These are phyloP conservation scores for Pyrenophora tritici-repentis DNA, from an alignment of 2,329 filamentous ascomycete genomes.

Conservation along the genomic window DNA sequence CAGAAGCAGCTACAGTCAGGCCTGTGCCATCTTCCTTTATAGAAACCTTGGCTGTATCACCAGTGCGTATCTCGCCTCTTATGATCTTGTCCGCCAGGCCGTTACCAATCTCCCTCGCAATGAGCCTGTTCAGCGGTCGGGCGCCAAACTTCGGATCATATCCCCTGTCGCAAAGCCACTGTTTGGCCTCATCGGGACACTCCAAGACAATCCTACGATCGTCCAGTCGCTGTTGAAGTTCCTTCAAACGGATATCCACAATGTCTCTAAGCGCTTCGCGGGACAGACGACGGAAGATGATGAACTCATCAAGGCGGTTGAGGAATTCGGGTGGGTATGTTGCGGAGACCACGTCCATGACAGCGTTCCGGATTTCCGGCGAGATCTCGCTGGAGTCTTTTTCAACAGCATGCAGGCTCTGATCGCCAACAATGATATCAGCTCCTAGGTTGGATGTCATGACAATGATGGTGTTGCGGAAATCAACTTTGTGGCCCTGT, in stretches of 20 bases:
- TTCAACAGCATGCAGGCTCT: constrained; percentile 66
- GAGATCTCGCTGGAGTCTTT: constrained; percentile 67
- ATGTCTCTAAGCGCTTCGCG: constrained; percentile 82
- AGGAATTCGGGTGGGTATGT: constrained; percentile 89
- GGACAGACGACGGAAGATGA: constrained; percentile 88
- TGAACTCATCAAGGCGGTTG: constrained; percentile 96
- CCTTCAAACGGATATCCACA: constrained; percentile 85
- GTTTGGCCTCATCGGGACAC: constrained; percentile 72
- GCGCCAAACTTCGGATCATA: constrained; percentile 94
- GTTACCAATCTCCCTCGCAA: constrained; percentile 88
- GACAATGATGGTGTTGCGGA: constrained; percentile 94
- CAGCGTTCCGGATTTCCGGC: constrained; percentile 72
- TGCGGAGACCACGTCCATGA: constrained; percentile 83
- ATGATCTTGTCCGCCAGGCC: constrained; percentile 90
- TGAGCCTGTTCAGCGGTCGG: constrained; percentile 85
- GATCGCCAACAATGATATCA: constrained; percentile 80
- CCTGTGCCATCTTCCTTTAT: constrained; percentile 61
- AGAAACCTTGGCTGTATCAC: constrained; percentile 72
- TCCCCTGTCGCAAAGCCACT: constrained; percentile 86
- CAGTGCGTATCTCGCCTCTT: constrained; percentile 75
- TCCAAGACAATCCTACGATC: constrained; percentile 81
- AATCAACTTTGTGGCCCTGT: constrained; percentile 95
- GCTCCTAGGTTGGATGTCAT: constrained; percentile 95
- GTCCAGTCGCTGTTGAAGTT: constrained; percentile 81
- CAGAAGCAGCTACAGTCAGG: constrained; percentile 27